A percentile compares a stretch with the other conserved stretches of the same genome.
Evolutionary conservation across 2,329 filamentous ascomycete species (phyloP).

Genomic region (Penicillium sp.): DNA sequence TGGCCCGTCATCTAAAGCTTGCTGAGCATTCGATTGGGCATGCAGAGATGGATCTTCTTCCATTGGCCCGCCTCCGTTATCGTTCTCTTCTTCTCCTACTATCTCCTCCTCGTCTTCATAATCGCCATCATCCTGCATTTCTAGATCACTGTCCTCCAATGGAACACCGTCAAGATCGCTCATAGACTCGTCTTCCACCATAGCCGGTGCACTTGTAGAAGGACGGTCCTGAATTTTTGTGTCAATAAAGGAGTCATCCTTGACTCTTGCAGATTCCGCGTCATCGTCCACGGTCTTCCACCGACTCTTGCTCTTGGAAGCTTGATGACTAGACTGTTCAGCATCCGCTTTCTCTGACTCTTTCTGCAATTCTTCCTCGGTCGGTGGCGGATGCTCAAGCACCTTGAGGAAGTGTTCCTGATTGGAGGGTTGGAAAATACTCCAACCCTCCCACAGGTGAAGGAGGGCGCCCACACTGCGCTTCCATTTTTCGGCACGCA

Average conservation of each 20-base stretch:
- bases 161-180: conserved; percentile 42
- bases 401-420: conserved; percentile 64
- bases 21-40: conserved; percentile 17
- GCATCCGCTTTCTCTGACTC: conserved; percentile 41
- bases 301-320: conserved; percentile 39
- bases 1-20: conserved; percentile 17
- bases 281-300: conserved; percentile 46
- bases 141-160: conserved; percentile 41
- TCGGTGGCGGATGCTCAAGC: conserved; percentile 65
- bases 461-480: conserved; percentile 65
- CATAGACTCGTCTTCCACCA: conserved; percentile 38
- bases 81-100: too few relatives aligned
- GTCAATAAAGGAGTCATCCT: conserved; percentile 21
- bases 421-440: conserved; percentile 64
- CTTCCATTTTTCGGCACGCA: conserved; percentile 80
- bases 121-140: conserved; percentile 28
- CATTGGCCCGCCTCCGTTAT: conserved; percentile 26
- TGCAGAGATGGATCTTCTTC: conserved; percentile 28
- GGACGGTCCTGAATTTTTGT: conserved; percentile 23
- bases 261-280: conserved; percentile 25
- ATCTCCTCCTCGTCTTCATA: too few relatives aligned
- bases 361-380: conserved; percentile 39
- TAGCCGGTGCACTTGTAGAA: conserved; percentile 40
- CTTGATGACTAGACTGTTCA: conserved; percentile 32
- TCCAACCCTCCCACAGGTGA: conserved; percentile 61